A percentile compares a stretch with the other conserved stretches of the same genome.
Conservation (phyloP, 2,329 filamentous ascomycete genomes). For the Elsinoe australis region DNA sequence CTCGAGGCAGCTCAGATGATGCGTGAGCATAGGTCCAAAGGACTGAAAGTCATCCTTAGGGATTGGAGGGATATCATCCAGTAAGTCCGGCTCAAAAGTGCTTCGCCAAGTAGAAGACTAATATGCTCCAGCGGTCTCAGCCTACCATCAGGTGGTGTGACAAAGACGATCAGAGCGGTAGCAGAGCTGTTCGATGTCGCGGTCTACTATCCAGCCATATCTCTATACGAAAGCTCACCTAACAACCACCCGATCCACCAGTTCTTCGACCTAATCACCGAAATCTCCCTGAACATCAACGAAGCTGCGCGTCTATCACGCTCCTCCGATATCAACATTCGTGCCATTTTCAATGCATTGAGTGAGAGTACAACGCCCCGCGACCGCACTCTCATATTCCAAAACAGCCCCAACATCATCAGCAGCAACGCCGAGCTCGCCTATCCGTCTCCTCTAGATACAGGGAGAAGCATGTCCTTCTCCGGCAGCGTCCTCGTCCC, state of each 20-base stretch:
- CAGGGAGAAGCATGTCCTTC: background rate
- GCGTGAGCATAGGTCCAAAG: background rate
- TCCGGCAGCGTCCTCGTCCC: background rate
- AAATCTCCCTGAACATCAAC: background rate
- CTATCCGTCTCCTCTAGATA: background rate
- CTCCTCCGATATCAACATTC: background rate
- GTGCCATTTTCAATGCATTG: background rate
- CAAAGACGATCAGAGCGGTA: background rate
- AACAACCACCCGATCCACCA: slow-evolving; percentile 4
- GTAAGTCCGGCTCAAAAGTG: background rate
- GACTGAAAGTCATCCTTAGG: background rate
- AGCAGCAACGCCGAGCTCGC: background rate
- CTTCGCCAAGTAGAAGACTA: background rate
- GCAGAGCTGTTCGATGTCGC: slow-evolving; percentile 1
- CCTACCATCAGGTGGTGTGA: background rate
- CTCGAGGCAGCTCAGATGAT: background rate
- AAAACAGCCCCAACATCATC: background rate
- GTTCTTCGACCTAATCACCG: background rate
- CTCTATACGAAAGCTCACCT: too few species aligned
- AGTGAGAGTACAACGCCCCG: background rate
- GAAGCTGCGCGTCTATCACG: background rate
- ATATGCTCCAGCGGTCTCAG: background rate
- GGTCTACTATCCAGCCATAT: too few species aligned
- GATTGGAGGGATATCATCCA: slow-evolving; percentile 1
- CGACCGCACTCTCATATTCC: slow-evolving; percentile 1